Conservation (phyloP, 352 stramenopile species). For the Detonula confervacea region DNA sequence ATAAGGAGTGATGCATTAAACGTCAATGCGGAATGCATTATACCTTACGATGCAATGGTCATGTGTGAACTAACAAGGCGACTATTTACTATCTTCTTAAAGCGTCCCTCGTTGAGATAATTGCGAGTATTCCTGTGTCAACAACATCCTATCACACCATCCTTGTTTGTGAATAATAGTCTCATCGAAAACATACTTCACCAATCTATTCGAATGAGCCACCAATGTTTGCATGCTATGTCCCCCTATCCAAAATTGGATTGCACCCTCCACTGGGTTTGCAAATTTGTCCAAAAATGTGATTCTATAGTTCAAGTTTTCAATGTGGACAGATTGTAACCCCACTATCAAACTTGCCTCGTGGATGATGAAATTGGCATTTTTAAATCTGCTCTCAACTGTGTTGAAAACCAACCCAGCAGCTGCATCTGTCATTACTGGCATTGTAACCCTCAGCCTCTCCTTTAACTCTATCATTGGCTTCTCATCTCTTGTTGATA, state of each 20-base stretch:
- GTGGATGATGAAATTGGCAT: slow-evolving; percentile 1
- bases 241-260: background rate
- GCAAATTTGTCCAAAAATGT: background rate
- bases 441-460: too few species aligned
- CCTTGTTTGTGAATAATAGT: slow-evolving; percentile 3
- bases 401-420: background rate
- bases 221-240: background rate
- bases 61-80: too few species aligned
- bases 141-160: background rate
- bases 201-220: background rate
- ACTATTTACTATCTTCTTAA: too few species aligned
- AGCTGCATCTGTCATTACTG: too few species aligned
- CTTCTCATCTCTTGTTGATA: too few species aligned
- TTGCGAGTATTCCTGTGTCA: too few species aligned
- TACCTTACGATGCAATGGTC: too few species aligned
- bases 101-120: too few species aligned
- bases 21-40: too few species aligned
- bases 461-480: too few species aligned
- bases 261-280: background rate
- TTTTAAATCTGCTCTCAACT: background rate
- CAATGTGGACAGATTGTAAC: background rate
- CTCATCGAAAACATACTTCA: slow-evolving; percentile 4
- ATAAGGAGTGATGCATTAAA: too few species aligned
- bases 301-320: background rate
- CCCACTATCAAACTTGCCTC: background rate